Evolutionary conservation across 2,329 filamentous ascomycete genomes (phyloP), one percentile per base, ranked within the genome.

Genomic region (Diaporthe amygdali): DNA sequence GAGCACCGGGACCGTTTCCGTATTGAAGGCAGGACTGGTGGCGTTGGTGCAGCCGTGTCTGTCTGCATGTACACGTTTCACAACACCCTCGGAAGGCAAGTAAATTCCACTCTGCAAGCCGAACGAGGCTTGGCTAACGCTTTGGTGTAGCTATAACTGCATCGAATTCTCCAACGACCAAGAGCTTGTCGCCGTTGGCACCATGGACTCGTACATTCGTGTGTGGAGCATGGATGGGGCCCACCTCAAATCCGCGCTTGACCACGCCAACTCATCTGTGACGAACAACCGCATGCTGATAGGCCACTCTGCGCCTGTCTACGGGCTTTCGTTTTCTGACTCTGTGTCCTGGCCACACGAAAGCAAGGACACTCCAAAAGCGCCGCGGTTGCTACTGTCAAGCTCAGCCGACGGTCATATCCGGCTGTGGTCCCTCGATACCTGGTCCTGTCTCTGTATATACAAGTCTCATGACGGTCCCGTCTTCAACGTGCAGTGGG

Each of bases 61-160:
- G 92, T 97, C 30, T 96, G 94, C 85, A 98, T 98, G 93, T 98
- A 97, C 80, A 99, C 96, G 0, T 97, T 98, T 78, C 96, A 99
- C 85, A 99, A 99, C 81, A 97, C 94, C 0, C 92, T 95, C 74
- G 95, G 97, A 81, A 93, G 91, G 94, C 95, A 84, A 85, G 90
- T 81, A 54, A n/a, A 25, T 34, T 7, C 20, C 22, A 27, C 25
- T 10, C n/a, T 22, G 17, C 14, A 3, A 2, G 8, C 5, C 27
- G 41, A 9, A 20, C 27, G 22, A 17, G n/a, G 20, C 47, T 8
- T 47, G 37, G n/a, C 39, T 68, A 46, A 34, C 20, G 25, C 25
- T 15, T 7, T 4, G n/a, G n/a, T 47, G 9, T 32, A 73, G 71
- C 30, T 73, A 71, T 20, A 73, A 71, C 30, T 97, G 94, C 78